A percentile compares a stretch with the other conserved stretches of the same genome.
These are phyloP conservation scores for Platanthera guangdongensis DNA, from an alignment of 106 monocot species.

Conservation along the genomic window DNA sequence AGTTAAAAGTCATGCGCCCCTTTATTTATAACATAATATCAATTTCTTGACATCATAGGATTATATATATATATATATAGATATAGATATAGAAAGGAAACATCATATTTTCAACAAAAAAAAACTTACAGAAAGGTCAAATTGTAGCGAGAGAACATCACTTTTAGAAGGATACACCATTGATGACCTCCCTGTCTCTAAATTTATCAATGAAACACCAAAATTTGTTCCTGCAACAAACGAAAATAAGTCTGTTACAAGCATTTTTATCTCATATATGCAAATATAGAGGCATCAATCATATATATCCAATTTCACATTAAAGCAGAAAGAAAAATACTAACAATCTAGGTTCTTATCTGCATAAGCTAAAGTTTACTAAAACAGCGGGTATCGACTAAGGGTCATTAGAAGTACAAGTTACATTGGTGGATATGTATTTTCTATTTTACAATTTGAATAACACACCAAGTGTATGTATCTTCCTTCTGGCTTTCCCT, in stretches of 20 bases:
- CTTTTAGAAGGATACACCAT: constrained; percentile 60
- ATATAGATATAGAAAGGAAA: not conserved
- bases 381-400: not conserved
- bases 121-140: constrained; percentile 56
- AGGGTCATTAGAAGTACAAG: not conserved
- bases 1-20: not conserved
- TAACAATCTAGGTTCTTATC: not conserved
- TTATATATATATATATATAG: not conserved
- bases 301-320: not conserved
- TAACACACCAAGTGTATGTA: too few relatives aligned
- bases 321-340: not conserved
- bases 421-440: too few relatives aligned
- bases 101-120: not conserved
- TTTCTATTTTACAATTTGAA: too few relatives aligned
- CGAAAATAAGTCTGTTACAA: not conserved
- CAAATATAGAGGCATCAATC: not conserved
- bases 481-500: too few relatives aligned
- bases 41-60: not conserved
- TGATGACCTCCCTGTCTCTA: constrained; percentile 50
- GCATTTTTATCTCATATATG: not conserved
- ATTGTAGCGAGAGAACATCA: constrained; percentile 67
- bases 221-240: constrained; percentile 44
- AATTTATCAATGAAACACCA: constrained; percentile 54
- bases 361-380: too few relatives aligned
- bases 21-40: not conserved